These are phyloP conservation scores for Bryoglossum gracile DNA, from an alignment of 495 filamentous ascomycete species.

Conservation along the genomic window DNA sequence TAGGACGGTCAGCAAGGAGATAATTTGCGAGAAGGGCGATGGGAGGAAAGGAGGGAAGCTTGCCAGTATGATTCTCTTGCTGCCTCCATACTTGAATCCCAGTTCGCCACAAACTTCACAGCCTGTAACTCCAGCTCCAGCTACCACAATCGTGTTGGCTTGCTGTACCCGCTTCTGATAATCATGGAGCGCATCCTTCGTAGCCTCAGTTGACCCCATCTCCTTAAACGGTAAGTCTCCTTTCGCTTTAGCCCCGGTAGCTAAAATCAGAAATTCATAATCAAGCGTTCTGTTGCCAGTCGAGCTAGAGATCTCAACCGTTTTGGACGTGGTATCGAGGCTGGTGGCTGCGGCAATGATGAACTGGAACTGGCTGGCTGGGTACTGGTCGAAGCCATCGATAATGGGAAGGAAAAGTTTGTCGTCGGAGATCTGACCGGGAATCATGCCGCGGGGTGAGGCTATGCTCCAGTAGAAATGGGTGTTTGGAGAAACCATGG, in stretches of 20 bases:
- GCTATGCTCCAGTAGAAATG: conserved; percentile 32
- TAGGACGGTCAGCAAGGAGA: conserved; percentile 5
- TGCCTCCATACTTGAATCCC: conserved; percentile 34
- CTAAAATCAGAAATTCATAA: conserved; percentile 52
- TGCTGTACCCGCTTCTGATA: conserved; percentile 39
- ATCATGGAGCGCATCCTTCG: conserved; percentile 33
- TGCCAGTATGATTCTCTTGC: conserved; percentile 22
- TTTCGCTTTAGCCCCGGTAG: conserved; percentile 40
- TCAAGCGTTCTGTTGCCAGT: conserved; percentile 19
- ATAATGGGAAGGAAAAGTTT: conserved; percentile 30
- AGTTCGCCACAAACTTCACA: conserved; percentile 58
- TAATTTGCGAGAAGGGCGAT: neutral
- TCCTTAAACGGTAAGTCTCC: conserved; percentile 43
- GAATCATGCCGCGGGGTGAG: conserved; percentile 29
- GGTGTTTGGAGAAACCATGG: conserved; percentile 15
- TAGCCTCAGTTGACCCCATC: conserved; percentile 34
- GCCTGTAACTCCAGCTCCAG: conserved; percentile 61
- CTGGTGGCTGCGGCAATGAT: conserved; percentile 43
- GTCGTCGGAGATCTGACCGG: conserved; percentile 23
- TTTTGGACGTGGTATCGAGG: conserved; percentile 39
- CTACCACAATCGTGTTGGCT: conserved; percentile 55
- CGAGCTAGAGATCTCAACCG: conserved; percentile 32
- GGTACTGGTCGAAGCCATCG: conserved; percentile 43
- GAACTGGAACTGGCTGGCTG: conserved; percentile 43
- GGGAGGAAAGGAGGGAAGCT: too few relatives aligned